These are phyloP conservation scores for Debaryomyces prosopidis DNA, from an alignment of 805 yeast genomes.

Conservation along the genomic window DNA sequence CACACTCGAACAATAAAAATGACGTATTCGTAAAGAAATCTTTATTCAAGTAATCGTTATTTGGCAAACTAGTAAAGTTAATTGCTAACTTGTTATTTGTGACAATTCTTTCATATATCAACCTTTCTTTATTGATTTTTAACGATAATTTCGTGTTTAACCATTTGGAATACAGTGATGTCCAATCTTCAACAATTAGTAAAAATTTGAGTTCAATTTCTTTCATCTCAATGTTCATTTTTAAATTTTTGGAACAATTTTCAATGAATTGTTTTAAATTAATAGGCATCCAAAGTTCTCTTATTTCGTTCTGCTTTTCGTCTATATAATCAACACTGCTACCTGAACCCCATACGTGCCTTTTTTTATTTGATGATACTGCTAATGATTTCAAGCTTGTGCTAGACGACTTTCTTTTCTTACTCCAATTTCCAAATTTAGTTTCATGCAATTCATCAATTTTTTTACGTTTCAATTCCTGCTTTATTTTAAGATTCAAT, in stretches of 20 bases:
- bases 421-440: conserved; percentile 19
- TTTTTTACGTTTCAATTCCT: conserved; percentile 30
- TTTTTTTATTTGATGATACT: conserved; percentile 8
- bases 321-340: conserved; percentile 10
- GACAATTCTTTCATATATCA: conserved; percentile 26
- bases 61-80: conserved; percentile 43
- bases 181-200: conserved; percentile 52
- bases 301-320: conserved; percentile 34
- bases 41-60: conserved; percentile 32
- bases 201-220: conserved; percentile 32
- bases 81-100: conserved; percentile 28
- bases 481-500: conserved; percentile 18
- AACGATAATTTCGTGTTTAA: conserved; percentile 45
- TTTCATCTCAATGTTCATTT: conserved; percentile 18
- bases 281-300: conserved; percentile 50
- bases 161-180: conserved; percentile 49
- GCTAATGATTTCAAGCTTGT: conserved; percentile 6
- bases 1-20: conserved; percentile 54
- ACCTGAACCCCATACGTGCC: conserved; percentile 10
- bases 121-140: conserved; percentile 24
- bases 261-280: conserved; percentile 35
- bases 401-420: conserved; percentile 18
- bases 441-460: conserved; percentile 28
- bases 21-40: conserved; percentile 40
- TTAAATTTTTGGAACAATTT: conserved; percentile 27